Conservation (phyloP, 2,329 filamentous ascomycete species). For the Fonsecaea nubica region DNA sequence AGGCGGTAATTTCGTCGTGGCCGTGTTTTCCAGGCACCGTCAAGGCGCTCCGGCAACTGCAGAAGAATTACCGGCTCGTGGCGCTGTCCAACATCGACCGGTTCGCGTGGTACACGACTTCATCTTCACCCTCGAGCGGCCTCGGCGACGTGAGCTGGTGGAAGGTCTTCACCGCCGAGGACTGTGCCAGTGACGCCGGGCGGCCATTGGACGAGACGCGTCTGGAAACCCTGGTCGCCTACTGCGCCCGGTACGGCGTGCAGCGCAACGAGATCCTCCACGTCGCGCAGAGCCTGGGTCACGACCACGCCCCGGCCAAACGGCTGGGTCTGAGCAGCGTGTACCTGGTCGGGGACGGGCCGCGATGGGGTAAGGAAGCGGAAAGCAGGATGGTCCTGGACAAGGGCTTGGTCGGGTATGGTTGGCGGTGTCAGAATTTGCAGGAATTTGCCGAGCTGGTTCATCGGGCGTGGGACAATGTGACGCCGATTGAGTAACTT, state of each 20-base stretch:
- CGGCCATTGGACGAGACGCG: constrained; percentile 35
- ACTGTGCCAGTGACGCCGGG: constrained; percentile 66
- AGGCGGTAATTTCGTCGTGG: constrained; percentile 56
- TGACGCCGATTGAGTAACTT: not conserved
- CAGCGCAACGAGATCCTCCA: constrained; percentile 66
- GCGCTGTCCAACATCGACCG: constrained; percentile 65
- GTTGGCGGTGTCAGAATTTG: constrained; percentile 35
- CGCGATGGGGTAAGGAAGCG: constrained; percentile 38
- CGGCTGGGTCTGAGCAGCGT: constrained; percentile 65
- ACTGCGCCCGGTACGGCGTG: constrained; percentile 62
- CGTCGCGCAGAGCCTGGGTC: constrained; percentile 70
- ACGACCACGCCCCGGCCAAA: constrained; percentile 71
- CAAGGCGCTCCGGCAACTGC: constrained; percentile 57
- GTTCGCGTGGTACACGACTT: constrained; percentile 53
- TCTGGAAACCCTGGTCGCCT: constrained; percentile 55
- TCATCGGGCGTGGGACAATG: constrained; percentile 10
- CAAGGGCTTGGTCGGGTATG: constrained; percentile 39
- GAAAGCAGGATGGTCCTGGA: constrained; percentile 39
- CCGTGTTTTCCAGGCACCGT: constrained; percentile 65
- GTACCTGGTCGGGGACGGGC: constrained; percentile 54
- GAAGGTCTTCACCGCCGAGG: constrained; percentile 66
- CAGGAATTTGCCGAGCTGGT: constrained; percentile 34
- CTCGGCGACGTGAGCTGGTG: constrained; percentile 64
- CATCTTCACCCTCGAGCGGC: constrained; percentile 56
- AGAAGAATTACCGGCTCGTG: constrained; percentile 61